Base-by-base conservation (phyloP, 495 filamentous ascomycete genomes). In the Hypoxylon rickii region DNA sequence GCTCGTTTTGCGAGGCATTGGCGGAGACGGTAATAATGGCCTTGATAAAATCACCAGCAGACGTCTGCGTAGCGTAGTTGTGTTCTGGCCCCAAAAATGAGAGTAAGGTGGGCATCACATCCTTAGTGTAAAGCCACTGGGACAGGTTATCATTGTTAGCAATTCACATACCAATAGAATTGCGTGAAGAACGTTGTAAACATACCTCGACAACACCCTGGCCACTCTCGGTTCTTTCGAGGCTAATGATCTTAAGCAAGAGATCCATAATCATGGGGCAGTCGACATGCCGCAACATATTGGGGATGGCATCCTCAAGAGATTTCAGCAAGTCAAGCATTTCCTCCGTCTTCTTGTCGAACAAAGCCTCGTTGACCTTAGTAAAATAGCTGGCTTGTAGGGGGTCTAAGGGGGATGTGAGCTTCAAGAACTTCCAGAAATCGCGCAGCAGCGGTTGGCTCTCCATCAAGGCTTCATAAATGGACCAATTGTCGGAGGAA, bases 221-320 rank as follows among this genome's bases (percentile, higher is more conserved):
- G 10, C 92, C 95, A 34, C 86, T 89, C 69, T 97, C 92, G 37
- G 82, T 87, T 69, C 95, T 93, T 66, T 99, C 95, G 63, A 97
- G 77, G 69, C 91, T 97, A 58, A 99, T 96, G 31, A 99, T 96
- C 70, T 97, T 97, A 60, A 99, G 79, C 55, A 99, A 72, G 13
- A 99, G 82, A 70, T 99, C 94, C 94, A 99, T 99, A 16, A 99
- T 86, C 89, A 96, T 95, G 0, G 94, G 94, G 61, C 90, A 96
- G 65, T 99, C 94, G 33, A 99, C 90, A 70, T 99, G 94, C 63
- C 90, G 87, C 43, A 97, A 78, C 72, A 97, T 90, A 50, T 89
- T 85, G 1, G 86, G 78, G 18, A 99, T 80, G 24, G 95, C 87
- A 31, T 86, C 84, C 22, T 93, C 86, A 40, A 96, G 63, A 2